A percentile compares a stretch with the other conserved stretches of the same genome.
phyloP scores from a whole-genome alignment of 1,284 basidiomycete species.

The Papiliotrema fonsecae region DNA sequence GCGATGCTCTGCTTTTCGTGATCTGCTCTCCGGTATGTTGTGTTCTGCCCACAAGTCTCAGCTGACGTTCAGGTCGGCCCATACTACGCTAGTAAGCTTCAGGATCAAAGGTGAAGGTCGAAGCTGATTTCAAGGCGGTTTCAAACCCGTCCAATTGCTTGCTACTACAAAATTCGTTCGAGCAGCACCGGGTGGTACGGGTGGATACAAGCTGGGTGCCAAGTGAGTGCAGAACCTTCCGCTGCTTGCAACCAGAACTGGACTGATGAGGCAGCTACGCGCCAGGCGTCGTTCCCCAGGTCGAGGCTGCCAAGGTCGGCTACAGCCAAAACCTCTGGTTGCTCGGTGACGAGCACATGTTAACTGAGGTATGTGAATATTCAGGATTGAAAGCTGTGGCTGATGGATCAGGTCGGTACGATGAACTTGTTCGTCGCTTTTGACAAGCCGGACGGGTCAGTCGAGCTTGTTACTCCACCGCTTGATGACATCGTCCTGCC shows the following conservation, averaged over 20 bases:
- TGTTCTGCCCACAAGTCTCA: slow-evolving; percentile 1
- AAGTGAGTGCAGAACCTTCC: slow-evolving; percentile 58
- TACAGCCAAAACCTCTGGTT: slow-evolving; percentile 97
- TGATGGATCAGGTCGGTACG: slow-evolving; percentile 64
- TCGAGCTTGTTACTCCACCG: slow-evolving; percentile 84
- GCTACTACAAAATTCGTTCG: slow-evolving; percentile 88
- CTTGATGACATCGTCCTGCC: slow-evolving; percentile 94
- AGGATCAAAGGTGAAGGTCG: not conserved
- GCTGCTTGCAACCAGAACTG: not conserved
- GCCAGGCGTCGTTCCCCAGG: slow-evolving; percentile 82
- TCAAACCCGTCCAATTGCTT: slow-evolving; percentile 90
- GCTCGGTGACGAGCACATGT: slow-evolving; percentile 74
- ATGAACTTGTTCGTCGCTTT: slow-evolving; percentile 96
- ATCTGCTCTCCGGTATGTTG: slow-evolving; percentile 71
- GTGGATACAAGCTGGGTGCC: slow-evolving; percentile 83
- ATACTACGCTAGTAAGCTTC: slow-evolving; percentile 65
- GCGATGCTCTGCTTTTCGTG: slow-evolving; percentile 87
- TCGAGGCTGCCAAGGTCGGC: slow-evolving; percentile 72
- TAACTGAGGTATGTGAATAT: slow-evolving; percentile 57
- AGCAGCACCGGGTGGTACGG: slow-evolving; percentile 87
- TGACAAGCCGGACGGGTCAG: slow-evolving; percentile 67
- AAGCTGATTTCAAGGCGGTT: slow-evolving; percentile 56
- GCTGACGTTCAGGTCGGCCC: slow-evolving; percentile 59
- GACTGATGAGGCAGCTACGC: slow-evolving; percentile 57
- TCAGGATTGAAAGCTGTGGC: slow-evolving; percentile 8